Percentiles rank a stretch among this genome's conserved stretches.
These are phyloP conservation scores for Scedosporium dehoogii DNA, from an alignment of 2,329 filamentous ascomycete species.

Conservation along the genomic window DNA sequence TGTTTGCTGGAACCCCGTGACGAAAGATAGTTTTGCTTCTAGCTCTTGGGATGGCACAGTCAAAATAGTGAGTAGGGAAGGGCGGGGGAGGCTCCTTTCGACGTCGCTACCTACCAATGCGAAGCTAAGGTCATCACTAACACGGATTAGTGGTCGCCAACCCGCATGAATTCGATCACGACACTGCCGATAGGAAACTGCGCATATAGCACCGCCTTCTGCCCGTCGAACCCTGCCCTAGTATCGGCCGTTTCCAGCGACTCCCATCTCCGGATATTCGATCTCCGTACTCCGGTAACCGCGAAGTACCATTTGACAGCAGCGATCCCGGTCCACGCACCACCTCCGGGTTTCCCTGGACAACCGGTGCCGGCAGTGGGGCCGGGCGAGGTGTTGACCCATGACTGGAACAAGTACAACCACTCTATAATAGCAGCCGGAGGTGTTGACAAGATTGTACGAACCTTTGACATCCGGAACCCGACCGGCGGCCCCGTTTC, in stretches of 20 bases:
- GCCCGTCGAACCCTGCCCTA: slow-evolving; percentile 75
- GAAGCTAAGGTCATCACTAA: background rate
- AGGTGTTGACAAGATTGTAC: slow-evolving; percentile 77
- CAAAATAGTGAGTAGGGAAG: slow-evolving; percentile 56
- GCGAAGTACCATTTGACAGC: slow-evolving; percentile 80
- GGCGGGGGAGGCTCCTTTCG: too few relatives aligned
- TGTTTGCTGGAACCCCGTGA: slow-evolving; percentile 83
- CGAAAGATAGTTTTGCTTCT: slow-evolving; percentile 83
- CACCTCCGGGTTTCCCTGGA: slow-evolving; percentile 26
- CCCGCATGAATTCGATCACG: slow-evolving; percentile 60
- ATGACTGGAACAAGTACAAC: slow-evolving; percentile 99
- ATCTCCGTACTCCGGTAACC: slow-evolving; percentile 75
- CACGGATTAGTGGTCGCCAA: slow-evolving; percentile 66
- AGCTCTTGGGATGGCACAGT: slow-evolving; percentile 95
- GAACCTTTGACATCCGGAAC: slow-evolving; percentile 82
- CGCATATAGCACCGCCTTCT: slow-evolving; percentile 89
- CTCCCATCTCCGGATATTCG: slow-evolving; percentile 81
- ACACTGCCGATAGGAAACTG: slow-evolving; percentile 89
- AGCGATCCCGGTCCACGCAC: slow-evolving; percentile 73
- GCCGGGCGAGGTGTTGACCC: slow-evolving; percentile 77
- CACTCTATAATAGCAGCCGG: slow-evolving; percentile 76
- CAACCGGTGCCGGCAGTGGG: slow-evolving; percentile 23
- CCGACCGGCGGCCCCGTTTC: slow-evolving; percentile 62
- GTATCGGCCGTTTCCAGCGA: slow-evolving; percentile 84
- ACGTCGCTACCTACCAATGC: too few relatives aligned